Percentiles rank a stretch among this genome's conserved stretches.
Evolutionary conservation across 2,329 filamentous ascomycete species (phyloP).

Genomic region (Uncinocarpus reesii): DNA sequence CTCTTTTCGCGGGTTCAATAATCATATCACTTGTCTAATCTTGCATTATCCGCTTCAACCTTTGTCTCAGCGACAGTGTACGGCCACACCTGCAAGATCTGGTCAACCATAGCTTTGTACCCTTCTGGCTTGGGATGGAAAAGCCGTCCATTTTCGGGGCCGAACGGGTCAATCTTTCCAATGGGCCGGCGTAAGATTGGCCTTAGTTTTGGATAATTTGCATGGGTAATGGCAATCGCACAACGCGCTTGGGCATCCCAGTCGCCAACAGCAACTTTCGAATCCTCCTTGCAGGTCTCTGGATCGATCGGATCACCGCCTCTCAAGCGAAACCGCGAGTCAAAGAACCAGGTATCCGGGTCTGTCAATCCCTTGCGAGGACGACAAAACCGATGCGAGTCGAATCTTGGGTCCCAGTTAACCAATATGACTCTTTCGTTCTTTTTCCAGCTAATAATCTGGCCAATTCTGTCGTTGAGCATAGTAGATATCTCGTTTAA

Average conservation of each 20-base stretch:
- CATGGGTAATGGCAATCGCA: constrained; percentile 11
- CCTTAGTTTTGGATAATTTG: constrained; percentile 8
- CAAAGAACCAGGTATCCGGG: constrained; percentile 24
- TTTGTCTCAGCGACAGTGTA: neutral
- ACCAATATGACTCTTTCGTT: constrained; percentile 20
- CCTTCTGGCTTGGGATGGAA: constrained; percentile 23
- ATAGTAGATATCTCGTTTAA: constrained; percentile 20
- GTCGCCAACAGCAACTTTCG: constrained; percentile 4
- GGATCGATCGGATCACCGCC: constrained; percentile 9
- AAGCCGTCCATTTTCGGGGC: constrained; percentile 16
- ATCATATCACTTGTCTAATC: too few relatives aligned
- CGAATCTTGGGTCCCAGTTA: constrained; percentile 21
- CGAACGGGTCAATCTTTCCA: constrained; percentile 1
- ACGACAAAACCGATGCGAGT: constrained; percentile 24
- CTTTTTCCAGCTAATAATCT: constrained; percentile 18
- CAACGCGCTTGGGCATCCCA: constrained; percentile 13
- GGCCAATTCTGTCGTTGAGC: constrained; percentile 22
- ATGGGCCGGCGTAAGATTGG: neutral
- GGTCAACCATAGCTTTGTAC: constrained; percentile 21
- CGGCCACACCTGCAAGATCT: constrained; percentile 15
- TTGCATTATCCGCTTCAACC: neutral
- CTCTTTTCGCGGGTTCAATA: neutral
- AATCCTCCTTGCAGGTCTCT: constrained; percentile 7
- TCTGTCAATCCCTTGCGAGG: constrained; percentile 15
- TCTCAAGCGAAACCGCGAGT: constrained; percentile 15